Conservation (phyloP, 768 basidiomycete genomes). For the Russula sp. region DNA sequence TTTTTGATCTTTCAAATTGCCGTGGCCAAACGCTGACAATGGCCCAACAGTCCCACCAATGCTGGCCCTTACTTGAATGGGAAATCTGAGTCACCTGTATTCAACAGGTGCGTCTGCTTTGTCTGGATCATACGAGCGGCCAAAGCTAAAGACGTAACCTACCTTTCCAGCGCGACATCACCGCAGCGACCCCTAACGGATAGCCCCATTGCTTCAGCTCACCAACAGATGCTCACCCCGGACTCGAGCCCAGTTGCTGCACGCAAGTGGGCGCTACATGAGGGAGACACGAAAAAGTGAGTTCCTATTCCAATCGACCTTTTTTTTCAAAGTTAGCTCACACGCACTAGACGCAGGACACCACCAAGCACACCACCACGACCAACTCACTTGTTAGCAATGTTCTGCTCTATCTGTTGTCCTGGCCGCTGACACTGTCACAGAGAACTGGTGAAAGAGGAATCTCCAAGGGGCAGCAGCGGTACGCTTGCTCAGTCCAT, state of each 20-base stretch:
- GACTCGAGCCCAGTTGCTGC: constrained; percentile 18
- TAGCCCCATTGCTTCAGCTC: not conserved
- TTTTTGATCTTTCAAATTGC: not conserved
- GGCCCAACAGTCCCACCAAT: constrained; percentile 11
- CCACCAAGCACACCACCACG: constrained; percentile 6
- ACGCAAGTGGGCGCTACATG: constrained; percentile 14
- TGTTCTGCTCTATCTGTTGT: not conserved
- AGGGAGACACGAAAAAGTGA: constrained; percentile 14
- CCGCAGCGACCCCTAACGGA: constrained; percentile 1
- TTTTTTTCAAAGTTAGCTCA: not conserved
- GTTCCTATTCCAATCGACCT: not conserved
- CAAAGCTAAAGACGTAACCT: not conserved
- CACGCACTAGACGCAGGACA: constrained; percentile 10
- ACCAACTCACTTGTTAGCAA: constrained; percentile 2
- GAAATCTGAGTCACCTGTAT: constrained; percentile 8
- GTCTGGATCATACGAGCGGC: not conserved
- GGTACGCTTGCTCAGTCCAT: constrained; percentile 9
- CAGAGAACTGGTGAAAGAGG: constrained; percentile 1
- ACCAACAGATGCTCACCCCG: constrained; percentile 17
- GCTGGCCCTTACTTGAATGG: constrained; percentile 17
- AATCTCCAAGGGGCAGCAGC: constrained; percentile 12
- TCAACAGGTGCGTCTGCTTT: constrained; percentile 1
- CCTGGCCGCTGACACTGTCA: not conserved
- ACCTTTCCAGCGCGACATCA: constrained; percentile 2
- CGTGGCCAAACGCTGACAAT: not conserved